phyloP scores from a whole-genome alignment of 805 yeast genomes.

The Saturnispora zaruensis region DNA sequence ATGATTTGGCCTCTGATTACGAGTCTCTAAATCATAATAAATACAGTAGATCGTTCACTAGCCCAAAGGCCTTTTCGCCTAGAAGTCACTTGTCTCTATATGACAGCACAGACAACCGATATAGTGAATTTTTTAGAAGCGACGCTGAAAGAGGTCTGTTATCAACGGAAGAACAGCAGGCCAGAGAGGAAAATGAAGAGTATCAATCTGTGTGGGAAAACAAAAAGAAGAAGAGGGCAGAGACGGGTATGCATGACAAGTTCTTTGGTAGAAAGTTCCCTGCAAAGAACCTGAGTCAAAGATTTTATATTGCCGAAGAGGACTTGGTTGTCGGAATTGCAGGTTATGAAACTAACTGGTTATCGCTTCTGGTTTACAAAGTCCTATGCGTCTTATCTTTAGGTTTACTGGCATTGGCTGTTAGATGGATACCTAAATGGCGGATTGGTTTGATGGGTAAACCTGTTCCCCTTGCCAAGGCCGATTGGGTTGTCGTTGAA shows the following conservation, averaged over 20 bases:
- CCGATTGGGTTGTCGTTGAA: conserved; percentile 92
- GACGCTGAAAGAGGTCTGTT: conserved; percentile 14
- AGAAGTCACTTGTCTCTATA: conserved; percentile 4
- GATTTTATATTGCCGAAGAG: conserved; percentile 91
- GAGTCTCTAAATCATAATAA: background rate
- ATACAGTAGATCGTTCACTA: background rate
- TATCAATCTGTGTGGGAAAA: conserved; percentile 10
- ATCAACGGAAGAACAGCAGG: conserved; percentile 17
- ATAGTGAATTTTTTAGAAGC: conserved; percentile 15
- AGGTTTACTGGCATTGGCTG: conserved; percentile 64
- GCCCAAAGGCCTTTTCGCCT: background rate
- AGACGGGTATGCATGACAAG: conserved; percentile 32
- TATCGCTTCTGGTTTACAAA: conserved; percentile 42
- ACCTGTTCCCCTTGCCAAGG: conserved; percentile 60
- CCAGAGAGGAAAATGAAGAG: conserved; percentile 14
- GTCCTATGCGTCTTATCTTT: conserved; percentile 46
- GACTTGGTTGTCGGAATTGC: conserved; percentile 93
- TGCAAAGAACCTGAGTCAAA: conserved; percentile 49
- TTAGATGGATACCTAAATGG: conserved; percentile 82
- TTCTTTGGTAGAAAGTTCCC: conserved; percentile 32
- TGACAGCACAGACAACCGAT: conserved; percentile 12
- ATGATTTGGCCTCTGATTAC: background rate
- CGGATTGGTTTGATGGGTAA: conserved; percentile 60
- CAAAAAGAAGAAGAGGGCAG: conserved; percentile 19
- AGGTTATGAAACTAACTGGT: conserved; percentile 56